Percentiles rank a stretch among this genome's conserved stretches.
These are phyloP conservation scores for Zygosaccharomyces sapae DNA, from an alignment of 1,139 yeast species.

Conservation along the genomic window DNA sequence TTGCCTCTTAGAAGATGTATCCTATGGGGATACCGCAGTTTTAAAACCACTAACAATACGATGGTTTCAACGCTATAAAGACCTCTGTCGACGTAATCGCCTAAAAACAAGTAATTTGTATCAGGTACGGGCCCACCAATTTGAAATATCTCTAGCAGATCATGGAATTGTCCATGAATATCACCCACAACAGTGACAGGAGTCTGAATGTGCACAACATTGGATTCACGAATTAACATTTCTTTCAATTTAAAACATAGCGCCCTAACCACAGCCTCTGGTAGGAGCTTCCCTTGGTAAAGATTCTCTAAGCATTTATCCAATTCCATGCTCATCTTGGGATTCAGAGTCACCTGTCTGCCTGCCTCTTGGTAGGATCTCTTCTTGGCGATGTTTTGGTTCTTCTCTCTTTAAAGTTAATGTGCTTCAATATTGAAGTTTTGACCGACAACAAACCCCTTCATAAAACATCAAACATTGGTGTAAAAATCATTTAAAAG, in stretches of 20 bases:
- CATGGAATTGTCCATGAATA: constrained; percentile 96
- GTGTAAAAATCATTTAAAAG: neutral
- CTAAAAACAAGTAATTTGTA: constrained; percentile 86
- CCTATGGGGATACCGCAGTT: constrained; percentile 79
- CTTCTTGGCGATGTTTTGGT: neutral
- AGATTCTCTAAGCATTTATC: constrained; percentile 64
- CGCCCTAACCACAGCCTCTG: constrained; percentile 62
- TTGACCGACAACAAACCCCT: constrained; percentile 7
- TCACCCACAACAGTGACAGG: constrained; percentile 98
- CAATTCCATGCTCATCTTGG: constrained; percentile 40
- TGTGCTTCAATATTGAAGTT: neutral
- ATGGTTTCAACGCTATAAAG: constrained; percentile 86
- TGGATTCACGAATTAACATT: constrained; percentile 69
- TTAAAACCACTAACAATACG: constrained; percentile 73
- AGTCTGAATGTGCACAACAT: constrained; percentile 74
- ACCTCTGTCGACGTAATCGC: constrained; percentile 80
- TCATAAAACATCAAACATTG: constrained; percentile 1
- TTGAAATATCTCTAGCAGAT: constrained; percentile 75
- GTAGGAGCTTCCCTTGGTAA: constrained; percentile 58
- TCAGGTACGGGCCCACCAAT: constrained; percentile 93
- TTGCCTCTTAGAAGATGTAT: constrained; percentile 84
- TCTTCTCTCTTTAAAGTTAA: neutral
- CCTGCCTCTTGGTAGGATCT: neutral
- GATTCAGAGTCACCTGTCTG: neutral
- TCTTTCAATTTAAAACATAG: constrained; percentile 70